Evolutionary conservation across 2,329 filamentous ascomycete species (phyloP), one percentile per base, ranked within the genome.

Genomic region (Epichloe scottii): DNA sequence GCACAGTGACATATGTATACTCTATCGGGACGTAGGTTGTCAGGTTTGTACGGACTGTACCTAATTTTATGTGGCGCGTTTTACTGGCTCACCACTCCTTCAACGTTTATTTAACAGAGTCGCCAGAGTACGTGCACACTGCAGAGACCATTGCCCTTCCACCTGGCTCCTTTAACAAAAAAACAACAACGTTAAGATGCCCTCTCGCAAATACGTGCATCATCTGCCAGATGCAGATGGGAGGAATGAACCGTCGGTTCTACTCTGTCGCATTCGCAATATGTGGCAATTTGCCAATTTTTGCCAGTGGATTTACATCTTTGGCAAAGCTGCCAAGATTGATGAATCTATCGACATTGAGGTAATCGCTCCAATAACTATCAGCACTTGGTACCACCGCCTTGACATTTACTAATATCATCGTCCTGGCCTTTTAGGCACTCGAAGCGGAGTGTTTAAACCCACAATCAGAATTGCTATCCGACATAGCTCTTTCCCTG

Each of bases 251-350:
- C 34, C 34, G 30, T 19, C 44, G 14, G 42, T 45, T 4, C 59
- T 81, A 50, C 73, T 94, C 30, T 71, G 81, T 53, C 82, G 76
- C 57, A 78, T 97, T 58, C 82, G 91, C 56, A 93, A 87, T 64
- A 89, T 87, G 77, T 97, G 91, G 90, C 87, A 96, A 67, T 96
- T 97, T 68, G 88, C 91, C 54, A 91, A 89, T 62, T 72, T 97
- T 7, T 89, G 85, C 70, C 91, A 98, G 69, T 98, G 89, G 78
- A 87, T 97, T 54, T 87, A 84, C 65, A 80, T 91, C 40, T 98
- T 98, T 67, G 90, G 91, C 55, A 83, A 85, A 61, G 83, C 83
- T 42, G 83, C 95, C 65, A 96, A 95, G 71, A 87, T 97, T 57
- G 85, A 93, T 60, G 86, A 94, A 55, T 82, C 85, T 62, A 77